Evolutionary conservation across 2,329 filamentous ascomycete species (phyloP).

Genomic region (Erysiphe neolycopersici): DNA sequence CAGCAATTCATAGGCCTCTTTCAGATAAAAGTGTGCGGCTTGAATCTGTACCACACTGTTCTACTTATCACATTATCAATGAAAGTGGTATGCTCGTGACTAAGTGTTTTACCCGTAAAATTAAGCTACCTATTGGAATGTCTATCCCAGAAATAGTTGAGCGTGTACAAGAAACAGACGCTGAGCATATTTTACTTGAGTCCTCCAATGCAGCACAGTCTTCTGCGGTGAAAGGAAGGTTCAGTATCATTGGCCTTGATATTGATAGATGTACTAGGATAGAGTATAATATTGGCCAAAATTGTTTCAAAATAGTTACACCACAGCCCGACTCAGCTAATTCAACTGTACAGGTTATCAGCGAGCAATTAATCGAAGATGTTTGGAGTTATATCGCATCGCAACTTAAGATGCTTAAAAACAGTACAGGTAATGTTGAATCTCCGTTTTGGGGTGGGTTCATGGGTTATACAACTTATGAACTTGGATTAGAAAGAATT

Average conservation of each 20-base stretch:
- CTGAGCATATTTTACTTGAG: slow-evolving; percentile 29
- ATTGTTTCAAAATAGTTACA: slow-evolving; percentile 5
- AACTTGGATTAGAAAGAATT: slow-evolving; percentile 31
- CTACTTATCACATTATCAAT: slow-evolving; percentile 14
- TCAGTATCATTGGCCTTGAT: slow-evolving; percentile 47
- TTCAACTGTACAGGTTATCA: not conserved
- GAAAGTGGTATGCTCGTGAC: not conserved
- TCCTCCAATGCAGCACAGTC: slow-evolving; percentile 26
- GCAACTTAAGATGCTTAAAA: slow-evolving; percentile 17
- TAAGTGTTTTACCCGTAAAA: slow-evolving; percentile 7
- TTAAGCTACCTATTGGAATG: slow-evolving; percentile 20
- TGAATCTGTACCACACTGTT: slow-evolving; percentile 4
- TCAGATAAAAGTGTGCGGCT: slow-evolving; percentile 4
- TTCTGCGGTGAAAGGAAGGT: slow-evolving; percentile 27
- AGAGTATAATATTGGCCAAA: slow-evolving; percentile 27
- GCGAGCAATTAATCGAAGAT: slow-evolving; percentile 7
- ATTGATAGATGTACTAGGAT: slow-evolving; percentile 27
- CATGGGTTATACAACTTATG: slow-evolving; percentile 41
- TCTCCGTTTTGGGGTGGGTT: slow-evolving; percentile 45
- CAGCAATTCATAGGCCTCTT: slow-evolving; percentile 9
- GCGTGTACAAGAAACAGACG: slow-evolving; percentile 8
- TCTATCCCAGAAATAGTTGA: slow-evolving; percentile 29
- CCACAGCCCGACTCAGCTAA: not conserved
- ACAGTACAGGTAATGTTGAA: slow-evolving; percentile 13
- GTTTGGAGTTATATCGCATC: slow-evolving; percentile 13